These are phyloP conservation scores for Diaporthe ampelina DNA, from an alignment of 2,329 filamentous ascomycete genomes.

Conservation along the genomic window DNA sequence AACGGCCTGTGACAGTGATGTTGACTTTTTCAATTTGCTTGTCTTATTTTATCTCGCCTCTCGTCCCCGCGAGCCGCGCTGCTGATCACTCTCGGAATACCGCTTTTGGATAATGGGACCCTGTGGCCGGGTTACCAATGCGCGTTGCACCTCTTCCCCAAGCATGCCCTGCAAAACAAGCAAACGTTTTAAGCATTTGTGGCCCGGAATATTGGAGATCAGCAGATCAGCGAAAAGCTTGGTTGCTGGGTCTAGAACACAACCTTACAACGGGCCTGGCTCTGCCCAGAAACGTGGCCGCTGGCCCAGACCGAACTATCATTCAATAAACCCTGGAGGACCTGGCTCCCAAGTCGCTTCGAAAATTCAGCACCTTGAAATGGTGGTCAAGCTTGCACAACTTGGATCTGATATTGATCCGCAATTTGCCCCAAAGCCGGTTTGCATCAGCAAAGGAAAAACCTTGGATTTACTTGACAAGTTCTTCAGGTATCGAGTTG, in stretches of 20 bases:
- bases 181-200: conserved; percentile 7
- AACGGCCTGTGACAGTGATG: too few relatives aligned
- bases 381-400: background rate
- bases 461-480: too few relatives aligned
- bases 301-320: background rate
- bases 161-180: background rate
- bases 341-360: too few relatives aligned
- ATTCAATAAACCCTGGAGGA: too few relatives aligned
- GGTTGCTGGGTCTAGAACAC: background rate
- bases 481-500: too few relatives aligned
- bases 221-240: conserved; percentile 26
- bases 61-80: background rate
- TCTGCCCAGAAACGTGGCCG: background rate
- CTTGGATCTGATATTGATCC: too few relatives aligned
- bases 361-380: too few relatives aligned
- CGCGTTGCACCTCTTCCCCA: background rate
- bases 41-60: background rate
- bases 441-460: too few relatives aligned
- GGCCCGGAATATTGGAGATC: background rate
- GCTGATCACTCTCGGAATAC: conserved; percentile 7
- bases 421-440: too few relatives aligned
- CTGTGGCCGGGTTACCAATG: background rate
- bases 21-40: background rate
- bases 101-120: conserved; percentile 16
- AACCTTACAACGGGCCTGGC: background rate